phyloP scores from a whole-genome alignment of 1,284 basidiomycete species.

The Tilletia caries region DNA sequence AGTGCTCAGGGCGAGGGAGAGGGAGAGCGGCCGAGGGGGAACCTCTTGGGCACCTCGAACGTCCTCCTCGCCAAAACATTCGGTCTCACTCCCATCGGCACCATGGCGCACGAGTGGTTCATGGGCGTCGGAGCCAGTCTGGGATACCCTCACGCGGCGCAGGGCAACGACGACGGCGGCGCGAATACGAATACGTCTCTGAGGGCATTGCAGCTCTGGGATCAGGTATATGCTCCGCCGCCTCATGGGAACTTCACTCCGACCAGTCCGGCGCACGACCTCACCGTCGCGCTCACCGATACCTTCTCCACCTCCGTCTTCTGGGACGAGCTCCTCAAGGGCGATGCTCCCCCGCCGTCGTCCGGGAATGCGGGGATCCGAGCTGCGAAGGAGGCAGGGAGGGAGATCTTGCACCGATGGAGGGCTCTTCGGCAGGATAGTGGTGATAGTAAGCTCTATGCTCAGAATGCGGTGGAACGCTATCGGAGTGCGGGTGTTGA shows the following conservation, averaged over 20 bases:
- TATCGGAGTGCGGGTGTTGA: slow-evolving; percentile 43
- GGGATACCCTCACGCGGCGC: slow-evolving; percentile 43
- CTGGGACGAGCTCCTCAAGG: slow-evolving; percentile 41
- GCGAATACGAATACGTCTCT: slow-evolving; percentile 16
- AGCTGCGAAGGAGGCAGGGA: slow-evolving; percentile 19
- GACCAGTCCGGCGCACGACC: slow-evolving; percentile 38
- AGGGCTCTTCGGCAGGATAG: slow-evolving; percentile 47
- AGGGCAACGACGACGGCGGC: too few relatives aligned
- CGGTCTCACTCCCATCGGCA: slow-evolving; percentile 42
- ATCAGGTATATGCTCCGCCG: slow-evolving; percentile 46
- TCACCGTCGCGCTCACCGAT: slow-evolving; percentile 52
- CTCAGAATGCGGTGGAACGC: slow-evolving; percentile 31
- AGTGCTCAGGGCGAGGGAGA: too few relatives aligned
- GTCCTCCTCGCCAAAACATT: slow-evolving; percentile 45
- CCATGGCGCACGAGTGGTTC: slow-evolving; percentile 53
- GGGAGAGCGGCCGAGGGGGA: slow-evolving; percentile 61
- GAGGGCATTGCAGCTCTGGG: slow-evolving; percentile 45
- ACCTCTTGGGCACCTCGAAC: slow-evolving; percentile 60
- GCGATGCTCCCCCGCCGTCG: background rate
- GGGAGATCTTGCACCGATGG: slow-evolving; percentile 45
- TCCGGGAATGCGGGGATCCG: background rate
- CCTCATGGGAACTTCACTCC: slow-evolving; percentile 31
- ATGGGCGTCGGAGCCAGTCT: slow-evolving; percentile 48
- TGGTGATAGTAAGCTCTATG: slow-evolving; percentile 45
- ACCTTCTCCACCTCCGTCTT: slow-evolving; percentile 50